Base-by-base conservation (phyloP, 2,329 filamentous ascomycete species). In the Trichoderma aggressivum region DNA sequence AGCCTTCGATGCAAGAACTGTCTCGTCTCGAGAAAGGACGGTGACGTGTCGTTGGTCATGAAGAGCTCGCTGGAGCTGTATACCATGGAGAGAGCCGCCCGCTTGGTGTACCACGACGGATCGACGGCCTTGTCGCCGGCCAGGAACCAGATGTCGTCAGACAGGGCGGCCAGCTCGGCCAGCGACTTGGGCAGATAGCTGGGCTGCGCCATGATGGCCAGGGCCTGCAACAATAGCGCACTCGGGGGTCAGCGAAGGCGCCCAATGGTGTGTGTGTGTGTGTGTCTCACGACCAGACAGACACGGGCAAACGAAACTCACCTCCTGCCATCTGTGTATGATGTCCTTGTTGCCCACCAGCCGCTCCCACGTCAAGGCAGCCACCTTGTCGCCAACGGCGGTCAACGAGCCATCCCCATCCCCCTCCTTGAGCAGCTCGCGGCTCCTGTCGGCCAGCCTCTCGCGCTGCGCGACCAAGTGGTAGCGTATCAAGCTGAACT, bases 61-160 rank as follows among this genome's bases (percentile, higher is more conserved):
- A 94, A 97, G 6, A 98, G 84, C 82, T 99, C 96, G 70, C 91
- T 88, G 39, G 90, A 89, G 65, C 93, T 93, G 76, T 89, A 90
- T 55, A 88, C 84, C 75, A 86, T 81, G 39, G 87, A 87, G 11
- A 89, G 80, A 24, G 84, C 85, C 4, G 84, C 87, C 62, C 88
- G 86, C 78, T 89, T 89, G 70, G 86, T 84, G 77, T 99, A 99
- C 96, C 96, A 99, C 5, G 90, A 91, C 5, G 89, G 88, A 80
- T 98, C 94, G 72, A 98, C 92, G 26, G 90, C 88, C 26, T 83
- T 85, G 80, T 98, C 96, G 64, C 94, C 93, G 0, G 95, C 89
- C 5, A 97, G 88, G 77, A 92, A 94, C 86, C 92, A 93, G 65
- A 99, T 97, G 80, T 99, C 96, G 80, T 98, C 95, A n/a, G 92